Conservation (phyloP, 2,329 filamentous ascomycete genomes). For the Colletotrichum sp. region DNA sequence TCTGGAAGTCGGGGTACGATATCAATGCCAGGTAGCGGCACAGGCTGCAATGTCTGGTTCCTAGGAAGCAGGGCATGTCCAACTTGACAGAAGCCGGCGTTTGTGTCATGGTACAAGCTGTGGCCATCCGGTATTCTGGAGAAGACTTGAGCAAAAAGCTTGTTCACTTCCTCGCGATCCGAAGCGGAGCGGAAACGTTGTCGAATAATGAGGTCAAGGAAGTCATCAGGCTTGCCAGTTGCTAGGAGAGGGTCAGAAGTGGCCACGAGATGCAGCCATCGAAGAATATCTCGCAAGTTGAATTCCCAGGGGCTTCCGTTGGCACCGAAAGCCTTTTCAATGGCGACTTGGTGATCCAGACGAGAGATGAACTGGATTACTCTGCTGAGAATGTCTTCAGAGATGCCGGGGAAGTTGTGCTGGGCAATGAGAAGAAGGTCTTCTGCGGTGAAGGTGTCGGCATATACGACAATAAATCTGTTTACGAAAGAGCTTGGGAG, state of each 20-base stretch:
- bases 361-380: slow-evolving; percentile 82
- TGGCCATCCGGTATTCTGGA: slow-evolving; percentile 55
- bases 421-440: slow-evolving; percentile 85
- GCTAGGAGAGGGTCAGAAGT: slow-evolving; percentile 65
- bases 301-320: slow-evolving; percentile 91
- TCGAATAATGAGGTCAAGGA: slow-evolving; percentile 81
- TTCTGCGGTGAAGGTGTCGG: slow-evolving; percentile 82
- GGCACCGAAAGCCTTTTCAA: slow-evolving; percentile 61
- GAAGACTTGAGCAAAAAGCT: slow-evolving; percentile 72
- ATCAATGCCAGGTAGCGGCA: slow-evolving; percentile 55
- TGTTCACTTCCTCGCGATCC: slow-evolving; percentile 70
- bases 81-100: slow-evolving; percentile 72
- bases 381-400: slow-evolving; percentile 62
- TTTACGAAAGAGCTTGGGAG: slow-evolving; percentile 96
- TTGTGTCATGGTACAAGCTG: slow-evolving; percentile 76
- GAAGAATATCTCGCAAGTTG: slow-evolving; percentile 86
- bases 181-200: slow-evolving; percentile 80
- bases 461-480: slow-evolving; percentile 96
- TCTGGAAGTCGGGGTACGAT: slow-evolving; percentile 66
- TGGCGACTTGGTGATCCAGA: slow-evolving; percentile 75
- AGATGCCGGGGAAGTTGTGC: slow-evolving; percentile 74
- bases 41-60: slow-evolving; percentile 57
- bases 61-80: slow-evolving; percentile 76
- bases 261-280: slow-evolving; percentile 81
- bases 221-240: slow-evolving; percentile 69